Evolutionary conservation across 2,329 filamentous ascomycete species (phyloP), one percentile per base, ranked within the genome.

Genomic region (Diaporthe ilicicola): DNA sequence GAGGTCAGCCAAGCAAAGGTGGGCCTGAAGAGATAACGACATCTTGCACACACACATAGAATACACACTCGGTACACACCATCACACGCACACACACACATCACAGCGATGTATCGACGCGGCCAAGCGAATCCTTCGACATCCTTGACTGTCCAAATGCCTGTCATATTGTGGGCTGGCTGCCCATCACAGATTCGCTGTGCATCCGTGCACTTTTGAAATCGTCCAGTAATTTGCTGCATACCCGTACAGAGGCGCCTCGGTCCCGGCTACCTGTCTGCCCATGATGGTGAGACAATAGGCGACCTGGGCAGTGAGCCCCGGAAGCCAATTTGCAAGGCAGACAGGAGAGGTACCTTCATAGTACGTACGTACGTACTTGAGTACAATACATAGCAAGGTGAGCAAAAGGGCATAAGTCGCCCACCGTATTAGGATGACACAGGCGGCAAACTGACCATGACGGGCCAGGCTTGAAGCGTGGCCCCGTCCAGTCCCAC

Each of bases 81-180:
- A n/a, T n/a, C n/a, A n/a, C 13, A 24, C 22, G 34, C 27, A 17
- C 2, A 32, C 55, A 29, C 34, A 13, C 34, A 56, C 34, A 37
- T 15, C 37, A 7, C 10, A 15, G 24, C 50, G 10, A 46, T 37
- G 56, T 48, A 22, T 29, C 24, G 39, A 27, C 39, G 22, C 24
- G 42, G 56, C 56, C 37, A 44, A 61, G 37, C 39, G 42, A 44
- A 61, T 61, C 55, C 55, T 61, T 29, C 55, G 42, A 44, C 29
- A 29, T 37, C 42, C 39, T 24, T 9, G 56, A 29, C 6, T 24
- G 42, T 22, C 42, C 42, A 22, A 46, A 5, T 32, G 39, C 29
- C 39, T 46, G 55, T 46, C 56, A 61, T 34, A 32, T 62, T 22
- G 56, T 62, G 56, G 56, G 56, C 56, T 62, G 24, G 6, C 56